Evolutionary conservation across 1,139 yeast genomes (phyloP).

Genomic region (Pneumocystis murina): DNA sequence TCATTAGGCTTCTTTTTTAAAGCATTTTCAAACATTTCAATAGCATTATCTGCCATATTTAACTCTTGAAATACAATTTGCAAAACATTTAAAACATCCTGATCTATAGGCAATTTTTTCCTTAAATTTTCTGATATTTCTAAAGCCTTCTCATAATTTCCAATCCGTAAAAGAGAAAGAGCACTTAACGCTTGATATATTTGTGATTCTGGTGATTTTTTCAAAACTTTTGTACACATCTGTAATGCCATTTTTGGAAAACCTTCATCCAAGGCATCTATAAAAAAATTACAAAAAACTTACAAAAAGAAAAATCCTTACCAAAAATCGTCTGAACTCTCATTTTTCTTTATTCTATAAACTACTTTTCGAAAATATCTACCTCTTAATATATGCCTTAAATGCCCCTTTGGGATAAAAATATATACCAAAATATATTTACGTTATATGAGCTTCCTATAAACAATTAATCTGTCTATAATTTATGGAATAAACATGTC

Average conservation of each 20-base stretch:
- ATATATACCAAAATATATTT: too few species aligned
- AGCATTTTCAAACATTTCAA: conserved; percentile 1
- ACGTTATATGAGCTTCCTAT: too few species aligned
- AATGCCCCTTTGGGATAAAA: neutral
- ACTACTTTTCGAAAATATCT: too few species aligned
- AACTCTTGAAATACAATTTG: neutral
- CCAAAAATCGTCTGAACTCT: neutral
- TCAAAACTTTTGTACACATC: neutral
- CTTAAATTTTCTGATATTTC: neutral
- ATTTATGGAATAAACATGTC: too few species aligned
- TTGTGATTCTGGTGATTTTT: neutral
- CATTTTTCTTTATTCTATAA: neutral
- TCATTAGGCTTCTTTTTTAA: neutral
- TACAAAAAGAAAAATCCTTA: neutral
- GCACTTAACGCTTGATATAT: neutral
- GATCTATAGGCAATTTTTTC: neutral
- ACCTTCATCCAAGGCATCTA: neutral
- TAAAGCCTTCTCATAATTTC: neutral
- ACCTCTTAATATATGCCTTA: neutral
- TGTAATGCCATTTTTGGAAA: neutral
- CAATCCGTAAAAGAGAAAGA: neutral
- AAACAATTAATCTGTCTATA: too few species aligned
- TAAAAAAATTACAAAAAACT: neutral
- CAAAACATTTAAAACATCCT: neutral
- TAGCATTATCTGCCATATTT: neutral